Evolutionary conservation across 2,329 filamentous ascomycete species (phyloP).

Genomic region (Meredithiella fracta): DNA sequence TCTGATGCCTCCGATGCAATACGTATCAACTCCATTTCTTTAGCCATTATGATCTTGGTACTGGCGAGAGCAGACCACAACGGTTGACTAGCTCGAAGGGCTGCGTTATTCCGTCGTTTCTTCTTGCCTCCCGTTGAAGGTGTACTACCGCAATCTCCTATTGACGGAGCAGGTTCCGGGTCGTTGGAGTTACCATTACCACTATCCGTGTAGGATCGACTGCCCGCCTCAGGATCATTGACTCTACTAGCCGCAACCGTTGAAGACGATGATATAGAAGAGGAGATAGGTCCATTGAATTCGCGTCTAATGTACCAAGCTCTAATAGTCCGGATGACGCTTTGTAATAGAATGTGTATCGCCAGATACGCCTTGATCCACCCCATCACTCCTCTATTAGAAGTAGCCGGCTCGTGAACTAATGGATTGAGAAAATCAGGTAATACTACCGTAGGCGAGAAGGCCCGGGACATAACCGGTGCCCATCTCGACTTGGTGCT

Average conservation of each 20-base stretch:
- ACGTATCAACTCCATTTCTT: slow-evolving; percentile 73
- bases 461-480: slow-evolving; percentile 5
- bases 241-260: neutral
- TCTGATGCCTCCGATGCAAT: slow-evolving; percentile 56
- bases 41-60: slow-evolving; percentile 91
- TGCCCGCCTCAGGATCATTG: slow-evolving; percentile 17
- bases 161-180: slow-evolving; percentile 23
- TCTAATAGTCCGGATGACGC: slow-evolving; percentile 52
- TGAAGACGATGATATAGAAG: slow-evolving; percentile 21
- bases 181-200: slow-evolving; percentile 15
- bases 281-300: slow-evolving; percentile 29
- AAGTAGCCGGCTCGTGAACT: neutral
- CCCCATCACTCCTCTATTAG: slow-evolving; percentile 4
- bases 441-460: slow-evolving; percentile 1
- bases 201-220: slow-evolving; percentile 6
- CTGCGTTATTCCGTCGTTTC: slow-evolving; percentile 77
- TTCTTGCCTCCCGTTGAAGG: slow-evolving; percentile 41
- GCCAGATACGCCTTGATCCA: slow-evolving; percentile 54
- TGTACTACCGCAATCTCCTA: slow-evolving; percentile 12
- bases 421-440: slow-evolving; percentile 12
- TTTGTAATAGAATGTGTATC: slow-evolving; percentile 60
- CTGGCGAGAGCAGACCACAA: slow-evolving; percentile 89
- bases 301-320: slow-evolving; percentile 50
- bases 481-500: slow-evolving; percentile 11
- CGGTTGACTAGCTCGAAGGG: slow-evolving; percentile 78